Conservation (phyloP, 805 yeast species). For the Metschnikowia dekortorum region DNA sequence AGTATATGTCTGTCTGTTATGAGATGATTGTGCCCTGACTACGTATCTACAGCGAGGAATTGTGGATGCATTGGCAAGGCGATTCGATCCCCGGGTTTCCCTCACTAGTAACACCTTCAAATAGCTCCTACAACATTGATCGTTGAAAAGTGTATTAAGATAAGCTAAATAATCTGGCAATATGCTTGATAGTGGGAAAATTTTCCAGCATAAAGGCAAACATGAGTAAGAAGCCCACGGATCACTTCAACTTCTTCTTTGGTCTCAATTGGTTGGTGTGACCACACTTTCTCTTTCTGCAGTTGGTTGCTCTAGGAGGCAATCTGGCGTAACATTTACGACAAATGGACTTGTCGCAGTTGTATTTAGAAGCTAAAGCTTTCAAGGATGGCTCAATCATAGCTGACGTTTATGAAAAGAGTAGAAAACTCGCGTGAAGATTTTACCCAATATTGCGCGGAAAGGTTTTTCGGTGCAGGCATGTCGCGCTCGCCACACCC, state of each 20-base stretch:
- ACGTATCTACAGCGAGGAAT: background rate
- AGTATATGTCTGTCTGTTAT: background rate
- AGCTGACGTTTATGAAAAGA: constrained; percentile 16
- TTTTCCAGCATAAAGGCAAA: constrained; percentile 10
- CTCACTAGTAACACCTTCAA: background rate
- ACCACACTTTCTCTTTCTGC: constrained; percentile 99
- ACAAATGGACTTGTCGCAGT: constrained; percentile 99
- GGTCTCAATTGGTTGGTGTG: constrained; percentile 99
- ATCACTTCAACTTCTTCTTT: constrained; percentile 97
- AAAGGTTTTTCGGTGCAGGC: constrained; percentile 15
- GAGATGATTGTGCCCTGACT: background rate
- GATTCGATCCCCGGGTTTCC: background rate
- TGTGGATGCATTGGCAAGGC: background rate
- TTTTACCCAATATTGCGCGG: constrained; percentile 10
- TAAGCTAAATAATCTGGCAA: constrained; percentile 15
- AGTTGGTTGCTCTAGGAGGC: constrained; percentile 99
- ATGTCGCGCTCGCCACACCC: constrained; percentile 5
- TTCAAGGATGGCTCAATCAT: constrained; percentile 99
- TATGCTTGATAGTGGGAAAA: constrained; percentile 2
- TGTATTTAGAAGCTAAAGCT: constrained; percentile 98
- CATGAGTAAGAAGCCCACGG: constrained; percentile 26
- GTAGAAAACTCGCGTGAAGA: constrained; percentile 4
- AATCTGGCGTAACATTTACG: constrained; percentile 99
- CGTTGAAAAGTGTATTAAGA: constrained; percentile 16
- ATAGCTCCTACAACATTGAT: constrained; percentile 10